Evolutionary conservation across 2,329 filamentous ascomycete genomes (phyloP), one percentile per base, ranked within the genome.

Genomic region (Penicillium sp.): DNA sequence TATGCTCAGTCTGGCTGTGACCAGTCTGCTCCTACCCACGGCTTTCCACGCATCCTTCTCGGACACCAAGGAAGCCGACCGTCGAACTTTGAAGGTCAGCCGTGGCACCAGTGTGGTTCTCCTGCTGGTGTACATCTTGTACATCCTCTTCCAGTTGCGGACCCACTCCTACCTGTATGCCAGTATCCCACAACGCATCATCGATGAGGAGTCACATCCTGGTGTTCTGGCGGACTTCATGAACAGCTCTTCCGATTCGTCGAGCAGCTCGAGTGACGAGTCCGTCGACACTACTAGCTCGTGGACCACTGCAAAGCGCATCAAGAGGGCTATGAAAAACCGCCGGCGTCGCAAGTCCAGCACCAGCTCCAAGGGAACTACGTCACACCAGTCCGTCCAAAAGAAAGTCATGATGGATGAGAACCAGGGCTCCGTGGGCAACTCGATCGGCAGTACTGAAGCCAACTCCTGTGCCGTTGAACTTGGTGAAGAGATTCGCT

Each of bases 121-220:
- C 9, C 82, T 96, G 2, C 73, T 96, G 36, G 89, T 96, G 11
- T 96, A 96, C 73, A 78, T 87, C 47, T 79, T 96, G 18, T 96
- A 96, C 71, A 84, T 96, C 36, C 72, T 96, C 19, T 96, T 96
- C 77, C 92, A 96, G 78, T 85, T 96, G 60, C 96, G 96, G 77
- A 95, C 92, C 1, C 92, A 96, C 72, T 85, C 91, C 9, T 96
- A 96, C 77, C 87, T 96, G 80, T 96, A 96, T 68, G 90, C 92
- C 75, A 95, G 92, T 65, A 96, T 91, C 5, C 93, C 93, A 10
- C 92, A 96, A 77, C 89, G 93, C 67, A 89, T 96, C 60, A 95
- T 97, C 63, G 93, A 97, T 66, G 92, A 95, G 69, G 93, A 96
- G 73, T 88, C 91, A 0, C 89, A 91, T 47, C 93, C 93, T 22